phyloP scores from a whole-genome alignment of 805 yeast species.

The Pichia membranifaciens region DNA sequence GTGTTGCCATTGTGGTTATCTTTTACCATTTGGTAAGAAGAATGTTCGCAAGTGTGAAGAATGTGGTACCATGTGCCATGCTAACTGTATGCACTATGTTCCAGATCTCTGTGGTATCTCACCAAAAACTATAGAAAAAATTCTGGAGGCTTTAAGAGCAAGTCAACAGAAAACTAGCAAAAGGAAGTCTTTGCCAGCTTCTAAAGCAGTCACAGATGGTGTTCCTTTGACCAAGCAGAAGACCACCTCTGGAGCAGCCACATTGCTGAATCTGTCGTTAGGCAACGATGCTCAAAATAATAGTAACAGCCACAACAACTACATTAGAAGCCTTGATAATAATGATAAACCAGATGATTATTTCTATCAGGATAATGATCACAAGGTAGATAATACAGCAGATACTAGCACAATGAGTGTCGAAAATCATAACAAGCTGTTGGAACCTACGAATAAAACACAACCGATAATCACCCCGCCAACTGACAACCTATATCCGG shows the following conservation, averaged over 20 bases:
- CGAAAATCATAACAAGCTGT: not conserved
- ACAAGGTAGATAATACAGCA: not conserved
- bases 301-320: not conserved
- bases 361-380: not conserved
- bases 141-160: constrained; percentile 60
- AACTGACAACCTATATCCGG: constrained; percentile 17
- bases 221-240: constrained; percentile 1
- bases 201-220: no score
- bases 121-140: constrained; percentile 92
- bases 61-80: constrained; percentile 93
- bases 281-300: not conserved
- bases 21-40: constrained; percentile 91
- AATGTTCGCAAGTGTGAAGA: constrained; percentile 88
- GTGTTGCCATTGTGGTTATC: constrained; percentile 99
- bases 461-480: not conserved
- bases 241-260: not conserved
- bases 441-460: not conserved
- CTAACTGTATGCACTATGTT: constrained; percentile 86
- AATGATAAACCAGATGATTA: not conserved
- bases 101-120: constrained; percentile 99
- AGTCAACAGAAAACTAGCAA: constrained; percentile 7
- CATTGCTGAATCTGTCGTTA: not conserved
- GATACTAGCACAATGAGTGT: not conserved
- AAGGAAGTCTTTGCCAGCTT: not conserved
- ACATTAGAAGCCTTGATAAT: not conserved